Evolutionary conservation across 208 protist genomes (phyloP).

Genomic region (Crithidia bombi): DNA sequence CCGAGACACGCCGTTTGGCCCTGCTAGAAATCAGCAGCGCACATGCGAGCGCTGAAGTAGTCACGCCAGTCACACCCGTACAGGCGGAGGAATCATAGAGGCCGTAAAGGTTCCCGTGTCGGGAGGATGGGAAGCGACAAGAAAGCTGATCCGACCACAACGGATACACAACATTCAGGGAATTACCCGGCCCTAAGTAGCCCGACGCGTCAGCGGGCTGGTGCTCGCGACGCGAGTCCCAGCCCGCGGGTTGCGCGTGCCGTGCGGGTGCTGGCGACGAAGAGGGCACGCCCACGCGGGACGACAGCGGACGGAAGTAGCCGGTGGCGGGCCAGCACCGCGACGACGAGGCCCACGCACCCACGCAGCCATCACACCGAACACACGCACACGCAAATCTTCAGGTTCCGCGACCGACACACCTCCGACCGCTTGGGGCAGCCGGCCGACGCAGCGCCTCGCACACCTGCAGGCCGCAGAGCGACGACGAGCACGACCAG

Average conservation of each 20-base stretch:
- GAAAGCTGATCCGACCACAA: no score
- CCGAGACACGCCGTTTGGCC: no score
- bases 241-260: slow-evolving; percentile 85
- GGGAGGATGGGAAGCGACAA: no score
- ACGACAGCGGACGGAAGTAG: slow-evolving; percentile 59
- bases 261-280: slow-evolving; percentile 71
- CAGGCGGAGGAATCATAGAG: no score
- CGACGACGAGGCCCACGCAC: slow-evolving; percentile 26
- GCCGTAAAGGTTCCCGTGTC: no score
- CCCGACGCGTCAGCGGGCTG: no score
- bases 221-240: slow-evolving; percentile 82
- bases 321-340: slow-evolving; percentile 45
- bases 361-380: slow-evolving; percentile 25
- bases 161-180: no score
- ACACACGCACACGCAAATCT: slow-evolving; percentile 37
- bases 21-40: no score
- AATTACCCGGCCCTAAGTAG: no score
- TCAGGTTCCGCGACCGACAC: slow-evolving; percentile 31
- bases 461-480: slow-evolving; percentile 40
- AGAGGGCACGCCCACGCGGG: slow-evolving; percentile 69
- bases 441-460: slow-evolving; percentile 32
- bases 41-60: no score
- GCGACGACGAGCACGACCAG: slow-evolving; percentile 85
- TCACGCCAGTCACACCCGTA: no score
- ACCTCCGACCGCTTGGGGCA: slow-evolving; percentile 31